These are phyloP conservation scores for Cystobasidium ongulense DNA, from an alignment of 768 basidiomycete genomes.

Conservation along the genomic window DNA sequence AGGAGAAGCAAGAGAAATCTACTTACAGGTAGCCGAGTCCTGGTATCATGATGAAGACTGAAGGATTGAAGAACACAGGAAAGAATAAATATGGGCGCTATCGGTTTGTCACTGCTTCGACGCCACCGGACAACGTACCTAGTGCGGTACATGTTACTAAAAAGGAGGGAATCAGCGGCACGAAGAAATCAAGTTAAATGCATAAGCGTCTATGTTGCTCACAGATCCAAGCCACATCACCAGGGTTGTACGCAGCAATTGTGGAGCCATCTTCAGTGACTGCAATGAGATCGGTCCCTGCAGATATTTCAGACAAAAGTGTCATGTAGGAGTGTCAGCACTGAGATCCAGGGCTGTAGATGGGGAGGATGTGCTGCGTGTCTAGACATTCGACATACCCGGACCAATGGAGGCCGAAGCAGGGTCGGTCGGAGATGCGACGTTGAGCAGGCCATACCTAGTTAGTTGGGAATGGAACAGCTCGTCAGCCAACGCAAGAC, in stretches of 20 bases:
- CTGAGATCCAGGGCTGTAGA: no score
- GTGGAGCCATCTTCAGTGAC: slow-evolving; percentile 18
- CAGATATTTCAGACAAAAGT: not conserved
- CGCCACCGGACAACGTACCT: not conserved
- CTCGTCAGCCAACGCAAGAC: not conserved
- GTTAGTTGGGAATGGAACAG: not conserved
- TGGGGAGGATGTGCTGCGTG: no score
- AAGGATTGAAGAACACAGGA: not conserved
- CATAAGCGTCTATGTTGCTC: not conserved
- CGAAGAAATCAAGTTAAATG: not conserved
- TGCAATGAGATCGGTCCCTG: slow-evolving; percentile 22
- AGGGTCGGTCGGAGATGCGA: not conserved
- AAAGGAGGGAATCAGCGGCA: no score
- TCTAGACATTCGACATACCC: not conserved
- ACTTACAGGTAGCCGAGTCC: slow-evolving; percentile 25
- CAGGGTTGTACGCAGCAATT: slow-evolving; percentile 25
- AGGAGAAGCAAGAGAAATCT: not conserved
- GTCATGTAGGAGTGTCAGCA: no score
- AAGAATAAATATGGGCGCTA: not conserved
- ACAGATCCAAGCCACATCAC: slow-evolving; percentile 28
- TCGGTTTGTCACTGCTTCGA: not conserved
- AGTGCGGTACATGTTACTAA: slow-evolving; percentile 28
- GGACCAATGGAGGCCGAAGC: slow-evolving; percentile 6
- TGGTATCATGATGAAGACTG: slow-evolving; percentile 32
- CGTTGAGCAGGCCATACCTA: slow-evolving; percentile 23